Evolutionary conservation across 2,329 filamentous ascomycete genomes (phyloP).

Genomic region (Plectosphaerella cucumerina): DNA sequence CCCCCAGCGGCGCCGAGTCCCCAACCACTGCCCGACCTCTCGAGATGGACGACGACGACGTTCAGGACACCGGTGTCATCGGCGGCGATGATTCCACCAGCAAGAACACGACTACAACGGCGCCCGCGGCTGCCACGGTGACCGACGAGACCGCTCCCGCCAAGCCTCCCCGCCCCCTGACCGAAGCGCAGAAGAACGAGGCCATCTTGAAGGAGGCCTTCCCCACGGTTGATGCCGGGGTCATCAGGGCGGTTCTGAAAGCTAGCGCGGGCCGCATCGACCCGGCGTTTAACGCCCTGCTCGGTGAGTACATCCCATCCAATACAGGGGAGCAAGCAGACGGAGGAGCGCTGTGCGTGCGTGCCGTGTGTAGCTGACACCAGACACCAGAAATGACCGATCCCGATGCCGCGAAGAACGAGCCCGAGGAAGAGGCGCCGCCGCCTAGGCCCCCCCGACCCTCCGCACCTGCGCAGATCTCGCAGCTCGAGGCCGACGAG

Average conservation of each 20-base stretch:
- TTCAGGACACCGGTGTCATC: constrained; percentile 54
- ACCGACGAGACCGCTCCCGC: constrained; percentile 52
- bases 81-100: constrained; percentile 33
- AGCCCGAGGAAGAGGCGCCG: constrained; percentile 54
- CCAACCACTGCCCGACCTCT: constrained; percentile 62
- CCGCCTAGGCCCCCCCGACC: constrained; percentile 80
- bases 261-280: constrained; percentile 87
- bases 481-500: constrained; percentile 87
- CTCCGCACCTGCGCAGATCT: constrained; percentile 54
- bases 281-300: constrained; percentile 89
- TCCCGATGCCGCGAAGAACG: constrained; percentile 59
- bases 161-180: constrained; percentile 81
- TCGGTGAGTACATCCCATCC: constrained; percentile 52
- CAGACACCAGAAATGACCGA: constrained; percentile 66
- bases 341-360: too few relatives aligned
- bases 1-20: constrained; percentile 51
- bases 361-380: constrained; percentile 8
- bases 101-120: constrained; percentile 17
- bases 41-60: constrained; percentile 67
- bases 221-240: constrained; percentile 70
- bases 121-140: constrained; percentile 23
- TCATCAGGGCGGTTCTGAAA: constrained; percentile 82
- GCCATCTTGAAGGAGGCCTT: constrained; percentile 91
- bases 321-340: too few relatives aligned
- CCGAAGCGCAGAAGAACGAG: constrained; percentile 79